A percentile compares a stretch with the other conserved stretches of the same genome.
Conservation (phyloP, 768 basidiomycete species). For the Coprinellus micaceus region DNA sequence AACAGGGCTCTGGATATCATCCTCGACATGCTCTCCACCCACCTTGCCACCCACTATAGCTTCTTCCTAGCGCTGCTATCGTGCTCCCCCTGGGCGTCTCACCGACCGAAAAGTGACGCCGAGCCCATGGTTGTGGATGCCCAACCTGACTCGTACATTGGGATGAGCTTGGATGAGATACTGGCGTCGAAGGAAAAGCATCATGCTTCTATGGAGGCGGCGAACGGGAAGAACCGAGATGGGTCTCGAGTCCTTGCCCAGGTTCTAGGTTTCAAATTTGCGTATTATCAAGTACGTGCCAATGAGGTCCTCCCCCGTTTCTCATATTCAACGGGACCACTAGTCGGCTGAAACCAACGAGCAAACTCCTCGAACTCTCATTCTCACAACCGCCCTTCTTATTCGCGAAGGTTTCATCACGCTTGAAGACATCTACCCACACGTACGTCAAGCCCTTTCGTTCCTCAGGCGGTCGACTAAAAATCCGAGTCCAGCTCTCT, state of each 20-base stretch:
- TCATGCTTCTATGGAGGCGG: conserved; percentile 1
- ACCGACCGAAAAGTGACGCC: conserved; percentile 18
- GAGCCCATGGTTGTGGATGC: conserved; percentile 35
- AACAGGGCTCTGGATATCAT: conserved; percentile 91
- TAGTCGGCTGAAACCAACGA: conserved; percentile 61
- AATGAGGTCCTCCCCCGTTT: not conserved
- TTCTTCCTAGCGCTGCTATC: conserved; percentile 88
- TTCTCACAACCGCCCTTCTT: conserved; percentile 79
- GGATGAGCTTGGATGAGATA: conserved; percentile 66
- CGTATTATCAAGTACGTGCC: conserved; percentile 73
- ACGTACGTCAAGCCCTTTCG: conserved; percentile 53
- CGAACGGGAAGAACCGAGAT: conserved; percentile 19
- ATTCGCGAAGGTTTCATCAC: conserved; percentile 88
- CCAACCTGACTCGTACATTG: conserved; percentile 41
- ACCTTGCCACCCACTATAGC: conserved; percentile 75
- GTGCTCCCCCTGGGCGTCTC: conserved; percentile 83
- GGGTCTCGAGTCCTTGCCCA: conserved; percentile 74
- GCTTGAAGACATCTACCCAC: conserved; percentile 87
- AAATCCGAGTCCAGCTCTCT: conserved; percentile 15
- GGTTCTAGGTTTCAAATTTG: conserved; percentile 97
- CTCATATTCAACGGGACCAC: conserved; percentile 9
- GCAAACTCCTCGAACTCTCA: conserved; percentile 64
- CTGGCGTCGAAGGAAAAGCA: conserved; percentile 49
- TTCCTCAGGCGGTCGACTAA: not conserved
- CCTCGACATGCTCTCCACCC: conserved; percentile 83